phyloP scores from a whole-genome alignment of 1,284 basidiomycete species.

The Austroboletus novae-zelandiae region DNA sequence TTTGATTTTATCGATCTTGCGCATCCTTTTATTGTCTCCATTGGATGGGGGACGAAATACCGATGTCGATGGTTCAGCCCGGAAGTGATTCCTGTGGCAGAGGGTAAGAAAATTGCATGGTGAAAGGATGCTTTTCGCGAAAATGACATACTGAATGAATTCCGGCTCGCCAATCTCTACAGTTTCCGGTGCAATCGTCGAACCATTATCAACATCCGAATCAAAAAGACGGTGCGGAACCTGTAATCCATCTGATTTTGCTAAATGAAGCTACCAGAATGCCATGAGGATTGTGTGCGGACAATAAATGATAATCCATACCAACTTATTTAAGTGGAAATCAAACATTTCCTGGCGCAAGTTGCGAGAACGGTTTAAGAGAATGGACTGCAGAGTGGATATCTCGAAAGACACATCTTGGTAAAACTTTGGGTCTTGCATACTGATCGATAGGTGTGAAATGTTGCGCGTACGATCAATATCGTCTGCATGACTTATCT shows the following conservation, averaged over 20 bases:
- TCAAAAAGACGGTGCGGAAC: background rate
- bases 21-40: background rate
- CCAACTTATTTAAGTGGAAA: background rate
- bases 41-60: background rate
- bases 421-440: too few species aligned
- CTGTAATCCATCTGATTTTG: background rate
- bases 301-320: background rate
- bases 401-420: background rate
- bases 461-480: too few species aligned
- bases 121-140: background rate
- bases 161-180: background rate
- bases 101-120: background rate
- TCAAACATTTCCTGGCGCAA: constrained; percentile 5
- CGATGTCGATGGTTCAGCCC: background rate
- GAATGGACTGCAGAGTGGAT: background rate
- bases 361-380: background rate
- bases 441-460: too few species aligned
- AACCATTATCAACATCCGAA: background rate
- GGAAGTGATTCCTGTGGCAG: background rate
- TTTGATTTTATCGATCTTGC: background rate
- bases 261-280: constrained; percentile 1
- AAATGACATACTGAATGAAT: background rate
- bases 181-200: too few species aligned
- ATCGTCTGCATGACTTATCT: background rate
- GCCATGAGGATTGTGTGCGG: too few species aligned